Evolutionary conservation across 306 rosid species (phyloP).

Genomic region (Begonia loranthoides): DNA sequence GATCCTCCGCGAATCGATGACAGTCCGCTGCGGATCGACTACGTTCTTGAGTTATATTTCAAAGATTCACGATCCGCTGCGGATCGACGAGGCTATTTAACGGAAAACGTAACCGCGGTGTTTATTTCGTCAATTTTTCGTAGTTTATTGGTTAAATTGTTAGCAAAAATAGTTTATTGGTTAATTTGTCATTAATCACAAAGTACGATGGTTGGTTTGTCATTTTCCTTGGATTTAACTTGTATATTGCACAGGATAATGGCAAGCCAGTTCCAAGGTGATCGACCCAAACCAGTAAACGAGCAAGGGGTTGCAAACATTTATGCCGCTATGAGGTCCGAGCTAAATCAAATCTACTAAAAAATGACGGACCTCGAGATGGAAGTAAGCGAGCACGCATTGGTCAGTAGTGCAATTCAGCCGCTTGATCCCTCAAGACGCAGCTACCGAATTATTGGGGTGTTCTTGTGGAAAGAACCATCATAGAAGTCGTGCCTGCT

Average conservation of each 20-base stretch:
- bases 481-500: conserved; percentile 88
- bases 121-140: too few relatives aligned
- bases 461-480: conserved; percentile 94
- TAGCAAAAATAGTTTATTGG: too few relatives aligned
- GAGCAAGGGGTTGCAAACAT: conserved; percentile 79
- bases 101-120: too few relatives aligned
- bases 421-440: conserved; percentile 83
- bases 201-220: too few relatives aligned
- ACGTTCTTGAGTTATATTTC: too few relatives aligned
- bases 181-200: too few relatives aligned
- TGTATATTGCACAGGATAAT: conserved; percentile 28
- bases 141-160: too few relatives aligned
- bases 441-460: conserved; percentile 97
- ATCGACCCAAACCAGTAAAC: conserved; percentile 63
- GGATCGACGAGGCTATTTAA: too few relatives aligned
- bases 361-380: conserved; percentile 92
- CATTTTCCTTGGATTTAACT: conserved; percentile 6
- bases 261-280: conserved; percentile 53
- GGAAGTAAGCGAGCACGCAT: conserved; percentile 82
- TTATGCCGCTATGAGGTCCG: conserved; percentile 72
- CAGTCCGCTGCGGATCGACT: too few relatives aligned
- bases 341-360: conserved; percentile 84
- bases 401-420: conserved; percentile 78
- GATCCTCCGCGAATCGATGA: too few relatives aligned
- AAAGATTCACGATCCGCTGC: too few relatives aligned